Percentiles rank a stretch among this genome's conserved stretches.
Evolutionary conservation across 371 early-diverging fungal species (phyloP).

Genomic region (Encephalitozoon hellem): DNA sequence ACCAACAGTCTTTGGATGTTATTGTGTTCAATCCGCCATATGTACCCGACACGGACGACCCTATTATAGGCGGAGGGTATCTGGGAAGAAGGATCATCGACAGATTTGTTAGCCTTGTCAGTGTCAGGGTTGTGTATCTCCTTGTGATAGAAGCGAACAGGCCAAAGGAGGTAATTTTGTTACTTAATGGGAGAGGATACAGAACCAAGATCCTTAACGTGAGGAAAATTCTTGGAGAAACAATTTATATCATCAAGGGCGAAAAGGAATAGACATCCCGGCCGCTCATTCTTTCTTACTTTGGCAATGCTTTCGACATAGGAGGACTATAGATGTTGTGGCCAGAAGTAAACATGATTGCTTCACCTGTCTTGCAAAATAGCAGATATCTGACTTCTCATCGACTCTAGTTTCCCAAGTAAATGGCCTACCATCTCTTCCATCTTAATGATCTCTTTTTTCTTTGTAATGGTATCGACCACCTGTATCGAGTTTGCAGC

Average conservation of each 20-base stretch:
- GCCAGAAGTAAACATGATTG: neutral
- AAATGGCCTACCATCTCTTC: neutral
- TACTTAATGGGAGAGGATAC: constrained; percentile 58
- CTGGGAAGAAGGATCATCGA: constrained; percentile 81
- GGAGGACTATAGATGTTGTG: neutral
- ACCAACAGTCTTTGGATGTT: constrained; percentile 65
- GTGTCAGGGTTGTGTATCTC: constrained; percentile 70
- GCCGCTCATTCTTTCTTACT: neutral
- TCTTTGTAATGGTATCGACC: neutral
- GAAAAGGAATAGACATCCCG: neutral
- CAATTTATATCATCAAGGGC: constrained; percentile 41
- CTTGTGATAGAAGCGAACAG: constrained; percentile 76
- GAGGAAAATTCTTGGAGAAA: constrained; percentile 46
- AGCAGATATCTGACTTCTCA: neutral
- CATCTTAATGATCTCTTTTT: neutral
- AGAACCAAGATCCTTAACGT: constrained; percentile 26
- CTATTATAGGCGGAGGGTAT: constrained; percentile 69
- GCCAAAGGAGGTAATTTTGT: constrained; percentile 69
- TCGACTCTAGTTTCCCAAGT: neutral
- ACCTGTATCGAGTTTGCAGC: neutral
- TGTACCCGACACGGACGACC: constrained; percentile 63
- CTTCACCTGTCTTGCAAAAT: neutral
- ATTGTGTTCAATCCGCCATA: constrained; percentile 85
- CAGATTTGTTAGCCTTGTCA: constrained; percentile 66
- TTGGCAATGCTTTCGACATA: neutral